phyloP scores from a whole-genome alignment of 208 protist genomes.

The Trypanosoma scelopori region DNA sequence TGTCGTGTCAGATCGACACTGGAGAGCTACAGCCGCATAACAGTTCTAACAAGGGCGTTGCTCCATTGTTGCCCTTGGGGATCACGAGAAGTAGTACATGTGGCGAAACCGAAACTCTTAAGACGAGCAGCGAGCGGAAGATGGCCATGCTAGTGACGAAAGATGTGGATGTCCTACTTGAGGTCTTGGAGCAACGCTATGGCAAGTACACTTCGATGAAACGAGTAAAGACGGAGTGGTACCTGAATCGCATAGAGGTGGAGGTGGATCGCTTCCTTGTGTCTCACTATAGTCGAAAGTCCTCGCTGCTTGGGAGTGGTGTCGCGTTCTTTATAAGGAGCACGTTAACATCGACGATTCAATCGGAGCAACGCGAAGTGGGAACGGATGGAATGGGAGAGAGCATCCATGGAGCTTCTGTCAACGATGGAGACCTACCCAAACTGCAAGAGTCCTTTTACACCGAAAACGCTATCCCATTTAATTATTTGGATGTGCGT shows the following conservation, averaged over 20 bases:
- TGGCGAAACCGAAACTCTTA: background rate
- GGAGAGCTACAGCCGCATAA: background rate
- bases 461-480: slow-evolving; percentile 49
- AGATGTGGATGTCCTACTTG: slow-evolving; percentile 44
- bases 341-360: slow-evolving; percentile 5
- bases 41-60: background rate
- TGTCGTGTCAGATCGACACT: background rate
- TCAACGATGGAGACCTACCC: background rate
- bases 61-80: background rate
- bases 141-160: slow-evolving; percentile 15
- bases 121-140: background rate
- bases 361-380: background rate
- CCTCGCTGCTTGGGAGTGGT: slow-evolving; percentile 11
- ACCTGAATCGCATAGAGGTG: slow-evolving; percentile 58
- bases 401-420: background rate
- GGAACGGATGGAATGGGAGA: background rate
- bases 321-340: slow-evolving; percentile 25
- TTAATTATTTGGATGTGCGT: slow-evolving; percentile 55
- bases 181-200: slow-evolving; percentile 38
- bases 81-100: background rate
- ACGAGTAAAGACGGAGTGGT: slow-evolving; percentile 47
- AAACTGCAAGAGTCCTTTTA: slow-evolving; percentile 21
- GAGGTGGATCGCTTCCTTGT: slow-evolving; percentile 62
- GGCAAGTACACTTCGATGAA: slow-evolving; percentile 52
- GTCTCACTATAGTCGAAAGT: slow-evolving; percentile 29